phyloP scores from a whole-genome alignment of 805 yeast species.

The Teunomyces atbi region DNA sequence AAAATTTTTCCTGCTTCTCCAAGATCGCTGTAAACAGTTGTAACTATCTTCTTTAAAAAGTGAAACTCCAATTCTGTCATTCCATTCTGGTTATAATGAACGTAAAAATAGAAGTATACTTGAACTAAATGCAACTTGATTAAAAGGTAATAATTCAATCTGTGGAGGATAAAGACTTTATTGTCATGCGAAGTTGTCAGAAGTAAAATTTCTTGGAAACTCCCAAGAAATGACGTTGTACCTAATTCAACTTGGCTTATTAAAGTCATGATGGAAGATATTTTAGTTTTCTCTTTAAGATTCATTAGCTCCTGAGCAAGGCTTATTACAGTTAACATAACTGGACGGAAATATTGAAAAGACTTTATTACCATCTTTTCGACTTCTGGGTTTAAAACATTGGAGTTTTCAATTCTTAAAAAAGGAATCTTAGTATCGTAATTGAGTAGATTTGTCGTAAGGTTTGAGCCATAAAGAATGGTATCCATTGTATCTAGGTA shows the following conservation, averaged over 20 bases:
- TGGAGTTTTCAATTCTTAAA: conserved; percentile 33
- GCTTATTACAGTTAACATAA: conserved; percentile 30
- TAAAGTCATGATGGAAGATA: conserved; percentile 33
- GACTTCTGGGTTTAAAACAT: conserved; percentile 33
- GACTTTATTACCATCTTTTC: conserved; percentile 42
- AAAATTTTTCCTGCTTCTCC: conserved; percentile 1
- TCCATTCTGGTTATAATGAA: conserved; percentile 16
- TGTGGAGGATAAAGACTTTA: conserved; percentile 6
- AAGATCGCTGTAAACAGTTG: conserved; percentile 15
- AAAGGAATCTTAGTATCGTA: conserved; percentile 55
- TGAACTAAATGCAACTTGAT: conserved; percentile 14
- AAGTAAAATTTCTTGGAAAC: conserved; percentile 8
- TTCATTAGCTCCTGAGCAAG: conserved; percentile 27
- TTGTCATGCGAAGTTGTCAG: not conserved
- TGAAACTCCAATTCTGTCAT: conserved; percentile 13
- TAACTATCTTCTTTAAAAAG: conserved; percentile 16
- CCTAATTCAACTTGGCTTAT: conserved; percentile 34
- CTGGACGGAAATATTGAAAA: conserved; percentile 27
- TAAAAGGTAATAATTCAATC: conserved; percentile 14
- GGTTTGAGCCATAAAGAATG: conserved; percentile 21
- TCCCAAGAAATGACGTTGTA: conserved; percentile 24
- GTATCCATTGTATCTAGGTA: conserved; percentile 42
- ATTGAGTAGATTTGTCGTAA: conserved; percentile 5
- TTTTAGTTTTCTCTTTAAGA: conserved; percentile 36
- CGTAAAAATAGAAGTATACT: conserved; percentile 17